These are phyloP conservation scores for Strobilomyces echinocephalus DNA, from an alignment of 768 basidiomycete genomes.

Conservation along the genomic window DNA sequence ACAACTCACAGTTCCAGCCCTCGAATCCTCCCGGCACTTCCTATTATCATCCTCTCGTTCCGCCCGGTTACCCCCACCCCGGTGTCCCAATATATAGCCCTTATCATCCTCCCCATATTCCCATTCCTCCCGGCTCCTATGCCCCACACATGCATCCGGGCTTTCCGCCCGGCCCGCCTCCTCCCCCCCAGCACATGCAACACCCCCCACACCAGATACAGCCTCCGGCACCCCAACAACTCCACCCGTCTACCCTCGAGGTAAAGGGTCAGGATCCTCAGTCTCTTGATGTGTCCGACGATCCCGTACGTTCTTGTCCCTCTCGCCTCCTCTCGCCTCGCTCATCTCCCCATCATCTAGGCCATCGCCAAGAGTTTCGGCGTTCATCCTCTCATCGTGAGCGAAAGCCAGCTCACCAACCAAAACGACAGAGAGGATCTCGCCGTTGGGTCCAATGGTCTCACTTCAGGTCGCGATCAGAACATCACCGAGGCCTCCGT, in stretches of 20 bases:
- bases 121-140: constrained; percentile 43
- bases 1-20: constrained; percentile 33
- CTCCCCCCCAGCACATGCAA: constrained; percentile 38
- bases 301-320: constrained; percentile 38
- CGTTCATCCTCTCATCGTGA: constrained; percentile 66
- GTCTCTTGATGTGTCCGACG: constrained; percentile 72
- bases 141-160: constrained; percentile 57
- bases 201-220: constrained; percentile 36
- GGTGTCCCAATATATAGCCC: constrained; percentile 39
- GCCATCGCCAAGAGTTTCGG: constrained; percentile 77
- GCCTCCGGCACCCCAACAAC: constrained; percentile 21
- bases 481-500: constrained; percentile 47
- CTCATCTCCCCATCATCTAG: constrained; percentile 28
- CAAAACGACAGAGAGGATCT: constrained; percentile 64
- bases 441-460: constrained; percentile 68
- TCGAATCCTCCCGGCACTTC: constrained; percentile 24
- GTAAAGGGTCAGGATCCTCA: constrained; percentile 77
- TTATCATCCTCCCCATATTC: constrained; percentile 37
- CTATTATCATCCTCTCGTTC: constrained; percentile 35
- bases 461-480: constrained; percentile 66
- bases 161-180: constrained; percentile 37
- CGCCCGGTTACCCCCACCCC: constrained; percentile 44
- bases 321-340: neutral
- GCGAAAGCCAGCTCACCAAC: constrained; percentile 52
- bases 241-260: constrained; percentile 26